A percentile compares a stretch with the other conserved stretches of the same genome.
Evolutionary conservation across 1,284 basidiomycete species (phyloP).

Genomic region (Rhodotorula sp.): DNA sequence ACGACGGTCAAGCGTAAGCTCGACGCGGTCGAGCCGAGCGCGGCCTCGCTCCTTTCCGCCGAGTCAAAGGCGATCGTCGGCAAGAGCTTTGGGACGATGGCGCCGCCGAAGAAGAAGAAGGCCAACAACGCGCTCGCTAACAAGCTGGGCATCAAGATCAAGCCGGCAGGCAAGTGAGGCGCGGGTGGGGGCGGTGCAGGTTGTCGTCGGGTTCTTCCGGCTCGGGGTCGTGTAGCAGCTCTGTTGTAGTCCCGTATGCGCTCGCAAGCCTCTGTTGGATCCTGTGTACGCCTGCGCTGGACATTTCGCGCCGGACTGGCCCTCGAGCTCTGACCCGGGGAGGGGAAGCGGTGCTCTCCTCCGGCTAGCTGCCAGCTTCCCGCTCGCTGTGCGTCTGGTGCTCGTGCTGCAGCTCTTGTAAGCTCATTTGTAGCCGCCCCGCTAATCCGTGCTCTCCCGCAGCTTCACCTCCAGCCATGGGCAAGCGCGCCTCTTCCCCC

Average conservation of each 20-base stretch:
- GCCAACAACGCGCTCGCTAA: slow-evolving; percentile 38
- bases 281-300: neutral
- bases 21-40: slow-evolving; percentile 47
- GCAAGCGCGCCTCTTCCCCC: slow-evolving; percentile 41
- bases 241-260: neutral
- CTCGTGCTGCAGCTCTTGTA: neutral
- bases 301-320: neutral
- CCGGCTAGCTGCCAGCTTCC: neutral
- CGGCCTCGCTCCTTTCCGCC: slow-evolving; percentile 66
- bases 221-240: neutral
- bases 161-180: slow-evolving; percentile 18
- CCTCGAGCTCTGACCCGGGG: neutral
- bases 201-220: no score
- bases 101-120: slow-evolving; percentile 46
- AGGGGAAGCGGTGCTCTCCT: neutral
- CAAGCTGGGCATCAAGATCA: slow-evolving; percentile 43
- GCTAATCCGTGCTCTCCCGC: neutral
- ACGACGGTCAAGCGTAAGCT: slow-evolving; percentile 48
- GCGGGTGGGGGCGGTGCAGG: neutral
- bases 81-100: slow-evolving; percentile 27
- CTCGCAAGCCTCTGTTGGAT: neutral
- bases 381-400: neutral
- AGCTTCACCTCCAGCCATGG: slow-evolving; percentile 14
- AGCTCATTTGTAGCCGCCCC: no score
- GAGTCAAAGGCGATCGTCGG: slow-evolving; percentile 66